Evolutionary conservation across 805 yeast species (phyloP).

Genomic region (Metschnikowia santaceciliae): DNA sequence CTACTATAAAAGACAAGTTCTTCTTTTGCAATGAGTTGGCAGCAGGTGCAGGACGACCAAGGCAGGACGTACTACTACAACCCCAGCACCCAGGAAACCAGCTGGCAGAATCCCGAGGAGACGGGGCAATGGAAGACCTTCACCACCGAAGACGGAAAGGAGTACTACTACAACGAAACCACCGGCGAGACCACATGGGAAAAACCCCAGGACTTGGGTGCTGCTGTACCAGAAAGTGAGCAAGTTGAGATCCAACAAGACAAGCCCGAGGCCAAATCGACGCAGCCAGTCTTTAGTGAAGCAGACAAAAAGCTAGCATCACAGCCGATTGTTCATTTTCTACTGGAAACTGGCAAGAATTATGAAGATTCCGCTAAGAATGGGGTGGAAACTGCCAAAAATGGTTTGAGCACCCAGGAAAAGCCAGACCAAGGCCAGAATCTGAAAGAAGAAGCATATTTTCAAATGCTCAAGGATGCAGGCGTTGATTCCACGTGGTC

Average conservation of each 20-base stretch:
- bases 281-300: neutral
- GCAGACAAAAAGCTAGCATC: conserved; percentile 1
- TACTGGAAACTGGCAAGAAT: neutral
- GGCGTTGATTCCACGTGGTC: conserved; percentile 74
- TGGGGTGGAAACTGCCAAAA: neutral
- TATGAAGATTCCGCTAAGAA: too few relatives aligned
- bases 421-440: conserved; percentile 10
- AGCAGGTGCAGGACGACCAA: conserved; percentile 55
- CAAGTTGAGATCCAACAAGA: neutral
- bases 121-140: conserved; percentile 37
- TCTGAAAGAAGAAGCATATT: conserved; percentile 41
- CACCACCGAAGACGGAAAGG: conserved; percentile 51
- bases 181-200: conserved; percentile 79
- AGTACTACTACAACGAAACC: conserved; percentile 63
- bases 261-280: neutral
- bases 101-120: conserved; percentile 73
- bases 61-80: conserved; percentile 75
- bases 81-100: conserved; percentile 57
- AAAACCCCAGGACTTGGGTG: conserved; percentile 50
- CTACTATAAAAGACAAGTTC: too few relatives aligned
- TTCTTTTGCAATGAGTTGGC: conserved; percentile 46
- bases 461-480: conserved; percentile 51
- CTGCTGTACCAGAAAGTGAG: conserved; percentile 2
- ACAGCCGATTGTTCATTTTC: neutral
- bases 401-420: neutral